These are phyloP conservation scores for Aureobasidium uvarum DNA, from an alignment of 2,329 filamentous ascomycete species.

Conservation along the genomic window DNA sequence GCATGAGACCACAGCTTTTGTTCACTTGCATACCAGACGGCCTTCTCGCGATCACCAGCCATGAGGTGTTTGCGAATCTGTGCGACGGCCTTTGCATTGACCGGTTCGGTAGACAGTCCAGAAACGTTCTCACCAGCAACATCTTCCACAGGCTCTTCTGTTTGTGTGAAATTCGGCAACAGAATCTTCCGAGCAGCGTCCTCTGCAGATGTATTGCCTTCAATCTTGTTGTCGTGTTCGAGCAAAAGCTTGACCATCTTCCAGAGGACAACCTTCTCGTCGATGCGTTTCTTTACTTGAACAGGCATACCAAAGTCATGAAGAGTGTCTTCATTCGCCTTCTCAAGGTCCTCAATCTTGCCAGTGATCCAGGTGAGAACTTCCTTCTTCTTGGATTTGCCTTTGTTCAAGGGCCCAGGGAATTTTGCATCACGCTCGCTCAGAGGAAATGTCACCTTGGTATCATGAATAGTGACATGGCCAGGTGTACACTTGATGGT, in stretches of 20 bases:
- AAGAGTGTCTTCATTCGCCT: slow-evolving; percentile 44
- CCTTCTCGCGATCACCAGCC: slow-evolving; percentile 80
- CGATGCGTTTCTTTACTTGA: slow-evolving; percentile 65
- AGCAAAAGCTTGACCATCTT: slow-evolving; percentile 78
- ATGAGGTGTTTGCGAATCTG: slow-evolving; percentile 71
- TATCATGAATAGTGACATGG: slow-evolving; percentile 72
- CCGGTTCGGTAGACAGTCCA: slow-evolving; percentile 57
- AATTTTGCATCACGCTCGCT: slow-evolving; percentile 74
- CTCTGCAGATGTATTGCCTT: slow-evolving; percentile 69
- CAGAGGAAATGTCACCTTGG: slow-evolving; percentile 70
- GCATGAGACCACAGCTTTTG: slow-evolving; percentile 95
- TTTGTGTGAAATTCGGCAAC: slow-evolving; percentile 53
- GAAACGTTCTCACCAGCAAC: slow-evolving; percentile 28
- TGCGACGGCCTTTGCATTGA: slow-evolving; percentile 68
- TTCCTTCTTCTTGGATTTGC: slow-evolving; percentile 96
- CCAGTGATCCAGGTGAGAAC: slow-evolving; percentile 73
- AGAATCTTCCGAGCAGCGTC: slow-evolving; percentile 73
- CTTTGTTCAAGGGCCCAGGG: slow-evolving; percentile 86
- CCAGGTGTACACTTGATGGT: slow-evolving; percentile 80
- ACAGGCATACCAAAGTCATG: slow-evolving; percentile 54
- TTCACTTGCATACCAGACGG: slow-evolving; percentile 90
- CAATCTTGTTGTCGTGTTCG: slow-evolving; percentile 79
- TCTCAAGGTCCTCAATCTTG: slow-evolving; percentile 73
- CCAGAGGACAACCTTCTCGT: slow-evolving; percentile 83
- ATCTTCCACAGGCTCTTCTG: slow-evolving; percentile 34